Evolutionary conservation across 306 rosid species (phyloP).

Genomic region (Fragaria ananassa): DNA sequence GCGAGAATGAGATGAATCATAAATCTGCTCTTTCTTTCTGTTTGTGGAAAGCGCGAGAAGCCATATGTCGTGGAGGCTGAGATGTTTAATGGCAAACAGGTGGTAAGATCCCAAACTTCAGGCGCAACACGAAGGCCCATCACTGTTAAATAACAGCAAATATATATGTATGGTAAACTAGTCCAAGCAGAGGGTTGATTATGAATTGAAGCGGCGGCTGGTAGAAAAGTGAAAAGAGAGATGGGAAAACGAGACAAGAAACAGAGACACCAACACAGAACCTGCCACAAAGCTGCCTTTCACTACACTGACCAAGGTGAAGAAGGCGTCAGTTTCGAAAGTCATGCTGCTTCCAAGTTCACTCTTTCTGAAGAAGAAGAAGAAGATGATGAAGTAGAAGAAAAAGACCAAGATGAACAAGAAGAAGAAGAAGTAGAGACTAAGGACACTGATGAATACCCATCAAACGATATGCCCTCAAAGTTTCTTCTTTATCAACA

Average conservation of each 20-base stretch:
- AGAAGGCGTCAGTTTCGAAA: slow-evolving; percentile 19
- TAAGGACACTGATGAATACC: slow-evolving; percentile 24
- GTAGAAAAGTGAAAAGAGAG: slow-evolving; percentile 6
- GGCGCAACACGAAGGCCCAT: too few relatives aligned
- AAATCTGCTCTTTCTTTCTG: too few relatives aligned
- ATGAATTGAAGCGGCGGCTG: not conserved
- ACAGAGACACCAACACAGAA: slow-evolving; percentile 32
- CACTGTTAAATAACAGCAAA: too few relatives aligned
- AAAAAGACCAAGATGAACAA: slow-evolving; percentile 14
- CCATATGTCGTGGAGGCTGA: too few relatives aligned
- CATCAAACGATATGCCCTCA: slow-evolving; percentile 60
- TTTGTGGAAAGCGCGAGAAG: too few relatives aligned
- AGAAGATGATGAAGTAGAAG: slow-evolving; percentile 14
- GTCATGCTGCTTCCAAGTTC: slow-evolving; percentile 31
- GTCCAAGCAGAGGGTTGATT: not conserved
- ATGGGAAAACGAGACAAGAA: slow-evolving; percentile 52
- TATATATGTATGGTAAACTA: too few relatives aligned
- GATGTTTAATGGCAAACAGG: too few relatives aligned
- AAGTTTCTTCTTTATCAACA: slow-evolving; percentile 81
- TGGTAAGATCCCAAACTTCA: too few relatives aligned
- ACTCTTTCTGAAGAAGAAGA: slow-evolving; percentile 26
- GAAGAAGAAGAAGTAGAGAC: slow-evolving; percentile 13
- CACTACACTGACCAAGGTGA: slow-evolving; percentile 39
- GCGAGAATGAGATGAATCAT: too few relatives aligned
- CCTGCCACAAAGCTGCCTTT: slow-evolving; percentile 38